Evolutionary conservation across 164 flowering plant species (phyloP), one percentile per base, ranked within the genome.

Genomic region (Buxus sempervirens): DNA sequence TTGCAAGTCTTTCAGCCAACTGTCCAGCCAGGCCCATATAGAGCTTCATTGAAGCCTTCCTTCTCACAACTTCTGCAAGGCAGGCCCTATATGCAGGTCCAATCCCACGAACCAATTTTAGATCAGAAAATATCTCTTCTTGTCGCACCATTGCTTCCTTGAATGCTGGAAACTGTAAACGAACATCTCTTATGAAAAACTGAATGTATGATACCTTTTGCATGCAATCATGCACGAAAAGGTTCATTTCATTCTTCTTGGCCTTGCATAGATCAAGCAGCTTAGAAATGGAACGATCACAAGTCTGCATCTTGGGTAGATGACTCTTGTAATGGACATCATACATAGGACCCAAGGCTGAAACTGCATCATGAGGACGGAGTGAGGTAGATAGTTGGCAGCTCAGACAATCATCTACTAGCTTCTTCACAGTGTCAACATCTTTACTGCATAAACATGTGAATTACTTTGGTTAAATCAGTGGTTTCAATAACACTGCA

Each of bases 11-110:
- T 81, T 96, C 99, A 41, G 99, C 99, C 76, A 96, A 71, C 60
- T 91, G 96, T n/a, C 99, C 99, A 73, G 98, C 99, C 89, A 85
- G 83, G 65, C 99, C 98, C 99, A 96, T 96, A 78, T 93, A 96
- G 64, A 96, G 90, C 79, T 96, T 96, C 96, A 90, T 88, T 22
- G 87, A 82, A 55, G 98, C 91, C 77, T 90, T 93, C 78, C 99
- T 84, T 77, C 98, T 83, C 56, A 90, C 97, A 21, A 96, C 79
- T 82, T 96, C 98, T 18, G 97, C 96, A 73, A 96, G 91, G 80
- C 99, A 90, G 22, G 96, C 90, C 70, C 97, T 82, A 67, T 96
- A 96, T 26, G 97, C 86, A 51, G 96, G 86, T 20, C 99, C 98
- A 72, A 93, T 83, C 28, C 95, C 96, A 64, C 84, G 95, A 28